phyloP scores from a whole-genome alignment of 2,329 filamentous ascomycete species.

The Coniella vitis region DNA sequence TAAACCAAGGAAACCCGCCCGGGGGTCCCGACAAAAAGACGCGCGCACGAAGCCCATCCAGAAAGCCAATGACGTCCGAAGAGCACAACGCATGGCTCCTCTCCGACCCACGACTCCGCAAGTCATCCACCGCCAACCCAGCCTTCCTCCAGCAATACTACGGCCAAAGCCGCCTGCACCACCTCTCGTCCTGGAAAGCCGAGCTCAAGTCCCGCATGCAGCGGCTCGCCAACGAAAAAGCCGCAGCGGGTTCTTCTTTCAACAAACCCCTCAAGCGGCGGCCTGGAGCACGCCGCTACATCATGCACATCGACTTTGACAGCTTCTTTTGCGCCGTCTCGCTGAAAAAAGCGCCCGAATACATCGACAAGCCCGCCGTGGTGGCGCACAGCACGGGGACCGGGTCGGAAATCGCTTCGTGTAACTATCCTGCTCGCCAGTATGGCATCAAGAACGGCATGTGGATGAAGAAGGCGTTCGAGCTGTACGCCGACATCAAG shows the following conservation, averaged over 20 bases:
- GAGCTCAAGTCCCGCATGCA: constrained; percentile 87
- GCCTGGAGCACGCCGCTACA: constrained; percentile 65
- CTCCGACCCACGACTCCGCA: constrained; percentile 75
- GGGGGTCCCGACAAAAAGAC: no score
- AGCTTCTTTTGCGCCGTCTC: constrained; percentile 97
- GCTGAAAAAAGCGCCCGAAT: constrained; percentile 67
- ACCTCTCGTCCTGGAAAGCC: constrained; percentile 94
- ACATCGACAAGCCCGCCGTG: constrained; percentile 70
- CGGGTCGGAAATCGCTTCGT: constrained; percentile 93
- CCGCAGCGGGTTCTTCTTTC: constrained; percentile 27
- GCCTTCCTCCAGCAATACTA: constrained; percentile 94
- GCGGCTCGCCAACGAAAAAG: constrained; percentile 65
- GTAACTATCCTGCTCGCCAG: constrained; percentile 84
- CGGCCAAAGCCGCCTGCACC: constrained; percentile 87
- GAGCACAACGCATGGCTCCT: constrained; percentile 85
- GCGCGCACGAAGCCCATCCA: constrained; percentile 1
- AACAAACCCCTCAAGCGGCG: constrained; percentile 41
- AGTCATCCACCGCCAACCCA: constrained; percentile 86
- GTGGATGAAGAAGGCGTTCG: constrained; percentile 93
- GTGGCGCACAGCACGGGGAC: constrained; percentile 82
- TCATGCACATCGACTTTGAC: constrained; percentile 96
- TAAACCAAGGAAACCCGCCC: no score
- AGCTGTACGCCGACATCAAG: constrained; percentile 78
- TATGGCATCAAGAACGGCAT: constrained; percentile 95
- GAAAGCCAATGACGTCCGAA: constrained; percentile 64